Evolutionary conservation across 805 yeast species (phyloP).

Genomic region (Saturnispora dispora): DNA sequence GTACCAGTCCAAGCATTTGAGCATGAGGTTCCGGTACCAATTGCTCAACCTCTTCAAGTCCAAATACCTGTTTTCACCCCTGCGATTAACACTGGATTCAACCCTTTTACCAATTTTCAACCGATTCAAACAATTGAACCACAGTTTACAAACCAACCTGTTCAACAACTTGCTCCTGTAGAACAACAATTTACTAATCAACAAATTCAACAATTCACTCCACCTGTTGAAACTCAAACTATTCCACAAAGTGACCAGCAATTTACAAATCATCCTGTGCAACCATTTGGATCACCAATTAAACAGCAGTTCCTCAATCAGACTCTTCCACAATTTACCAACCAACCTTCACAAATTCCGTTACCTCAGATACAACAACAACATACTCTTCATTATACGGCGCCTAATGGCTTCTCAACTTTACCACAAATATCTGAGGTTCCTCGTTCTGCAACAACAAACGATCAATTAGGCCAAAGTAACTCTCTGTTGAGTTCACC

Average conservation of each 20-base stretch:
- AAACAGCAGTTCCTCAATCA: conserved; percentile 2
- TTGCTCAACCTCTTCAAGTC: conserved; percentile 11
- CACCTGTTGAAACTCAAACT: not conserved
- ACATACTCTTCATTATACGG: conserved; percentile 4
- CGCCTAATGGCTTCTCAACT: conserved; percentile 5
- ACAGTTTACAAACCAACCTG: conserved; percentile 1
- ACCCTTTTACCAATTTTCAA: conserved; percentile 11
- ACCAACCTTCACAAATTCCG: not conserved
- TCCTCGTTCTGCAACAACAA: not conserved
- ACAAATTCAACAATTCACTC: not conserved
- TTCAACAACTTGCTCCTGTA: not conserved
- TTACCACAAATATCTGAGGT: conserved; percentile 6
- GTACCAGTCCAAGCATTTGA: conserved; percentile 9
- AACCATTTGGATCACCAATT: conserved; percentile 1
- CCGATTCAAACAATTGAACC: not conserved
- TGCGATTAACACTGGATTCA: conserved; percentile 10
- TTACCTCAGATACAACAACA: conserved; percentile 1
- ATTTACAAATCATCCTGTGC: not conserved
- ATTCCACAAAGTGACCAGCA: not conserved
- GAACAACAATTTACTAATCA: not conserved
- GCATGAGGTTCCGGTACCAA: not conserved
- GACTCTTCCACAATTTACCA: not conserved
- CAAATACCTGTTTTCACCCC: not conserved
- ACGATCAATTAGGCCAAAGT: not conserved
- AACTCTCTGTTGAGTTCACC: not conserved